Evolutionary conservation across 2,329 filamentous ascomycete species (phyloP), one percentile per base, ranked within the genome.

Genomic region (Pezicula carpinea): DNA sequence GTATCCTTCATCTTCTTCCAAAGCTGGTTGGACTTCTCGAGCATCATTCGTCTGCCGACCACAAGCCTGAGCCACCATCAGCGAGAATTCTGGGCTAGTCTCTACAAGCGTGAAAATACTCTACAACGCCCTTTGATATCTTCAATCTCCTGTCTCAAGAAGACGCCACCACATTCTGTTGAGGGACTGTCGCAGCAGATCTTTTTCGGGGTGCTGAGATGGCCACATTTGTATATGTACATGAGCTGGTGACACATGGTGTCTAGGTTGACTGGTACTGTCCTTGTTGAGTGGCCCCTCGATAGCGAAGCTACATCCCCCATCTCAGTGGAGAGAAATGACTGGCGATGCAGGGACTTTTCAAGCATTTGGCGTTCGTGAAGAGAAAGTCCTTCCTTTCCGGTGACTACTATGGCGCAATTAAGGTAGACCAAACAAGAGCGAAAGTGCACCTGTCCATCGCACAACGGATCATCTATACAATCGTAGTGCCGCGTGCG

Each of bases 211-310:
- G 41, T 17, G 38, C 44, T 54, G 8, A 48, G 52, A 46, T 61
- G 60, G 11, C 53, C 56, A 26, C 59, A 61, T 8, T 55, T 51
- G 41, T 56, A 61, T 14, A 62, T 43, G 40, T 51, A 48, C 13
- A 54, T 55, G 47, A 60, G 42, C 55, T 61, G 59, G 48, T 60
- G 50, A 39, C 59, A 62, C 58, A 62, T 62, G 7, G 4, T 38
- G 13, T 2, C 44, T 10, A 21, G 26, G 22, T 29, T 40, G n/a
- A n/a, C n/a, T n/a, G n/a, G n/a, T n/a, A n/a, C n/a, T n/a, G n/a
- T n/a, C n/a, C n/a, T n/a, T n/a, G n/a, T n/a, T n/a, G n/a, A n/a
- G n/a, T n/a, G n/a, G n/a, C 35, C 23, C 17, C 23, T 32, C 22
- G 11, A 38, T 38, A 5, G 26, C 18, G 23, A 15, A 15, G 22